phyloP scores from a whole-genome alignment of 495 filamentous ascomycete species.

The Umbilicaria muhlenbergii region DNA sequence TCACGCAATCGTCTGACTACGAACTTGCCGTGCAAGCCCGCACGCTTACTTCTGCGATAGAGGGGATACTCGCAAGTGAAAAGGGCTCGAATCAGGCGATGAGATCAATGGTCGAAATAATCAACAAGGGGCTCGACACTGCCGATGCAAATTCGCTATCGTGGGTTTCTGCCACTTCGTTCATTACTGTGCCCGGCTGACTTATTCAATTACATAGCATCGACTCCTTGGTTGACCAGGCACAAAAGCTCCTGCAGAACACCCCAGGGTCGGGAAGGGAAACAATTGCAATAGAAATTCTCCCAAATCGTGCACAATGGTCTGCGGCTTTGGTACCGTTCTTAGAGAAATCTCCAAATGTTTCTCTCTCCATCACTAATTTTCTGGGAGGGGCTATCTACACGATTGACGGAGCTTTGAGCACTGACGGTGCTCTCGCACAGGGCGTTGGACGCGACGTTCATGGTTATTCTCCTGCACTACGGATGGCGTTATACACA shows the following conservation, averaged over 20 bases:
- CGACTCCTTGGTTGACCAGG: slow-evolving; percentile 37
- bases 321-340: slow-evolving; percentile 38
- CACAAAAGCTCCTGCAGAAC: slow-evolving; percentile 32
- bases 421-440: slow-evolving; percentile 7
- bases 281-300: slow-evolving; percentile 22
- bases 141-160: slow-evolving; percentile 37
- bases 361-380: slow-evolving; percentile 55
- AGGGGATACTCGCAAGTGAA: slow-evolving; percentile 22
- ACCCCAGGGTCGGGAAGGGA: slow-evolving; percentile 16
- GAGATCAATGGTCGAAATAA: slow-evolving; percentile 31
- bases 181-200: background rate
- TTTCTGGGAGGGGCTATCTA: slow-evolving; percentile 55
- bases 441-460: slow-evolving; percentile 37
- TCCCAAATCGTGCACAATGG: slow-evolving; percentile 36
- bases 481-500: slow-evolving; percentile 56
- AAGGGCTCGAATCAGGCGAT: slow-evolving; percentile 11
- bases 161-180: slow-evolving; percentile 10
- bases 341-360: slow-evolving; percentile 37
- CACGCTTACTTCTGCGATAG: slow-evolving; percentile 24
- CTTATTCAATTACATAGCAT: slow-evolving; percentile 17
- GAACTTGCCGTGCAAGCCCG: slow-evolving; percentile 35
- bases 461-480: slow-evolving; percentile 50
- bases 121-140: slow-evolving; percentile 32
- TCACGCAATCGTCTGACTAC: slow-evolving; percentile 40
- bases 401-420: slow-evolving; percentile 31